Evolutionary conservation across 352 stramenopile genomes (phyloP).

Genomic region (Globisporangium abappressorium): DNA sequence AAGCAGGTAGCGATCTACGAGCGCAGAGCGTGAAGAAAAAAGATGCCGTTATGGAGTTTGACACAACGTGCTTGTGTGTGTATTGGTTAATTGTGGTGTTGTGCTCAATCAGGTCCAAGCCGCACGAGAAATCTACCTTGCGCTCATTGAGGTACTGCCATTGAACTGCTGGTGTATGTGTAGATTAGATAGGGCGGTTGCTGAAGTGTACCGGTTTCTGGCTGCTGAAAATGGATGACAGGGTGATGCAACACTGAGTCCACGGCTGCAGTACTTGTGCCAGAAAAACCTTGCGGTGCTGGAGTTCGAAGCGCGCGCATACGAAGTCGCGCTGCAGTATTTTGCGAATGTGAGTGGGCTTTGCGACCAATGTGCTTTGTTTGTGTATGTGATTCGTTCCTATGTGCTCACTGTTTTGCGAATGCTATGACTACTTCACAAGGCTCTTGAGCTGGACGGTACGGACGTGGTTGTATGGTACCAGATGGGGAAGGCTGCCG

Average conservation of each 20-base stretch:
- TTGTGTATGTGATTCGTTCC: neutral
- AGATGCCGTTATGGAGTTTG: neutral
- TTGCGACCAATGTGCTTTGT: neutral
- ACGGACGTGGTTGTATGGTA: constrained; percentile 79
- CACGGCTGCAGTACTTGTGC: constrained; percentile 61
- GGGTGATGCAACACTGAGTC: constrained; percentile 29
- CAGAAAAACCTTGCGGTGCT: constrained; percentile 67
- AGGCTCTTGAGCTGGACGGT: constrained; percentile 56
- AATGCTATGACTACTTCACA: neutral
- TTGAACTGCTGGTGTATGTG: neutral
- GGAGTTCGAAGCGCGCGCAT: constrained; percentile 40
- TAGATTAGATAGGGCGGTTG: neutral
- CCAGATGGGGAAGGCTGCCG: constrained; percentile 55
- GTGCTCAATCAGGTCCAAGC: constrained; percentile 19
- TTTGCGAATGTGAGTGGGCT: constrained; percentile 36
- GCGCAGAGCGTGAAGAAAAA: neutral
- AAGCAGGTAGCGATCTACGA: constrained; percentile 26
- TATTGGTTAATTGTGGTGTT: neutral
- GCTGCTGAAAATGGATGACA: constrained; percentile 6
- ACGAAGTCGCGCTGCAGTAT: constrained; percentile 37
- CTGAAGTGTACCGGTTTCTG: neutral
- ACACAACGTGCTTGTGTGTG: neutral
- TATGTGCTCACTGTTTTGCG: neutral
- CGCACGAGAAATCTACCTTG: constrained; percentile 39
- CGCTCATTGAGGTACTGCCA: constrained; percentile 26